Evolutionary conservation across 139 green algal genomes (phyloP), one percentile per base, ranked within the genome.

Genomic region (Chlamydomonas sp.): DNA sequence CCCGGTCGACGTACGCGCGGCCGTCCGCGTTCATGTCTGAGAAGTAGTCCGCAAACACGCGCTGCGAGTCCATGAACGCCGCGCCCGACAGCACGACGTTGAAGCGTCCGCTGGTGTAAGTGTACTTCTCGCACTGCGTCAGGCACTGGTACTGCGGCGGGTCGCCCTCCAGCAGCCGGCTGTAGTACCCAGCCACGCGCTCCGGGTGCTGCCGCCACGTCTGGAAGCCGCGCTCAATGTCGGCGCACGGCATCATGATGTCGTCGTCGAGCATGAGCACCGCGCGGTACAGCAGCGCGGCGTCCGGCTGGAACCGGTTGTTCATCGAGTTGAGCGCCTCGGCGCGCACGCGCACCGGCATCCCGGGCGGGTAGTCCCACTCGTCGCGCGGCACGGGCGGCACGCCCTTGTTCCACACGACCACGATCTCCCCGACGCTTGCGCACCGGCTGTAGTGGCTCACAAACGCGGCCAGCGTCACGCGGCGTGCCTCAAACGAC

Each of bases 31-130:
- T 72, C 0, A 47, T 49, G 16, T 66, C 26, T 0, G 69, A 36
- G 48, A 64, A 84, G 67, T 86, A 86, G 16, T 54, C 31, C 2
- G 34, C 31, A 26, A 82, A 78, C 13, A 75, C 69, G 38, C 62
- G 39, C 28, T 57, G 22, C 2, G 28, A 33, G 60, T 87, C 81
- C 36, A 84, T 58, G 69, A 87, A 87, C 6, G 74, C 73, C 1
- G 81, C 78, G 1, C 81, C 81, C 3, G 81, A 68, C 29, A 87
- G 65, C 8, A 87, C 67, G 10, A 79, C 37, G 48, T 87, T 87
- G 74, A 79, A 84, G 26, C 20, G 2, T 5, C 73, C 66, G 3
- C 10, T 37, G 13, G 48, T 37, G 29, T 76, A 72, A 2, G 60
- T 71, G 59, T 83, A 43, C 48, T 62, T 35, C 63, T 77, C 71